These are phyloP conservation scores for Eucalyptus cloeziana DNA, from an alignment of 345 rosid genomes.

Conservation along the genomic window DNA sequence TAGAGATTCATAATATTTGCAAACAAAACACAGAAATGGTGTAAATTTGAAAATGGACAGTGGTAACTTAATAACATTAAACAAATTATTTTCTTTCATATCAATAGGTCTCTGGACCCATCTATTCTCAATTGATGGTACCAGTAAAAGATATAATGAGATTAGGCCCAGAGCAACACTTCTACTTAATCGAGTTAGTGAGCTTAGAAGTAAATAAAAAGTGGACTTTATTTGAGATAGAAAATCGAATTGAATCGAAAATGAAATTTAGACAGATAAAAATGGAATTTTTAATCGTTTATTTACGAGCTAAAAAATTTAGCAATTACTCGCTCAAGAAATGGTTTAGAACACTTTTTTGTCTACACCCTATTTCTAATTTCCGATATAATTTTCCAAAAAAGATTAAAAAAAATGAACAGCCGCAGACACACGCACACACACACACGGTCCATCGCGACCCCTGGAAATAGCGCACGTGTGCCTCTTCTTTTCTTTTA, in stretches of 20 bases:
- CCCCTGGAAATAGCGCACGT: background rate
- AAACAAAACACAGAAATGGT: rapidly evolving
- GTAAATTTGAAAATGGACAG: background rate
- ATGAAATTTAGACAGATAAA: background rate
- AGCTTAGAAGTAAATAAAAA: background rate
- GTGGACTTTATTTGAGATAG: background rate
- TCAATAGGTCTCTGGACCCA: rapidly evolving
- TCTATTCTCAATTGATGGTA: rapidly evolving
- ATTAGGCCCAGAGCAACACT: background rate
- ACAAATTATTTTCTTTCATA: background rate
- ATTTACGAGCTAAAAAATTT: background rate
- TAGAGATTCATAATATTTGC: background rate
- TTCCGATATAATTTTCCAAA: background rate
- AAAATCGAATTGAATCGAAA: background rate
- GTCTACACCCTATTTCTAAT: too few species aligned
- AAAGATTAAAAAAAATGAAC: background rate
- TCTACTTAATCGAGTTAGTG: background rate
- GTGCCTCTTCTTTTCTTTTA: background rate
- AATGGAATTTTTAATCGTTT: background rate
- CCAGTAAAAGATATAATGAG: rapidly evolving
- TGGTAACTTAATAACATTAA: background rate
- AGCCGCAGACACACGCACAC: background rate
- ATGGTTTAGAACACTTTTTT: background rate
- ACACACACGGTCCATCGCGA: background rate
- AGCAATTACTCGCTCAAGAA: background rate